Evolutionary conservation across 495 filamentous ascomycete genomes (phyloP).

Genomic region (Penicillium chermesinum): DNA sequence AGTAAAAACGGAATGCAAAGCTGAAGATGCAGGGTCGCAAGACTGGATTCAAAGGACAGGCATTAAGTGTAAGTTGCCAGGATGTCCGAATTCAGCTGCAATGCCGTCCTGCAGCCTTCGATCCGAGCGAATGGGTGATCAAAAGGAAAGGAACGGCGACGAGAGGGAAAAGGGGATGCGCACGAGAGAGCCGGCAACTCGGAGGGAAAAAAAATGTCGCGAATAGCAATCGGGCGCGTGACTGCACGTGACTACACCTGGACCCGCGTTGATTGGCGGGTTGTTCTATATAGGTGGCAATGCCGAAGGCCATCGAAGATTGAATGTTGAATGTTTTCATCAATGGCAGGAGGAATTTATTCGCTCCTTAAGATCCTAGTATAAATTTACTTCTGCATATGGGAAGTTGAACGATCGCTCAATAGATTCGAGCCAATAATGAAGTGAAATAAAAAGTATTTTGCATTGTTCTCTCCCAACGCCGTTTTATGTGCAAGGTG

Average conservation of each 20-base stretch:
- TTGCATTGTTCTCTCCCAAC: too few relatives aligned
- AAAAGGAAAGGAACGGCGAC: constrained; percentile 17
- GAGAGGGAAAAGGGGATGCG: constrained; percentile 16
- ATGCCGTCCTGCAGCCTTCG: constrained; percentile 32
- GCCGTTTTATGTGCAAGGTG: background rate
- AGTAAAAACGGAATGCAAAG: constrained; percentile 2
- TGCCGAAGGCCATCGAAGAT: background rate
- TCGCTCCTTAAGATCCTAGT: too few relatives aligned
- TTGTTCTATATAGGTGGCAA: constrained; percentile 9
- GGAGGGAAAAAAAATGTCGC: constrained; percentile 22
- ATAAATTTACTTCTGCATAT: too few relatives aligned
- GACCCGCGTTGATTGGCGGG: constrained; percentile 17
- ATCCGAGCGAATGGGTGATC: constrained; percentile 12
- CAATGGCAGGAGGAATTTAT: too few relatives aligned
- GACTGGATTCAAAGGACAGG: constrained; percentile 9
- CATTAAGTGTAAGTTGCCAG: background rate
- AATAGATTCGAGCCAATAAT: too few relatives aligned
- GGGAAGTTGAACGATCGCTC: too few relatives aligned
- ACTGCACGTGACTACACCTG: constrained; percentile 17
- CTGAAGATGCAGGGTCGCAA: constrained; percentile 12
- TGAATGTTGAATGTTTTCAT: background rate
- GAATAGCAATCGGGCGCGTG: constrained; percentile 12
- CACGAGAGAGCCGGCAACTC: constrained; percentile 12
- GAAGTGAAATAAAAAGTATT: too few relatives aligned
- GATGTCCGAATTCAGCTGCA: constrained; percentile 2